Percentiles rank a stretch among this genome's conserved stretches.
Evolutionary conservation across 352 stramenopile genomes (phyloP).

Genomic region (Plasmopara muralis): DNA sequence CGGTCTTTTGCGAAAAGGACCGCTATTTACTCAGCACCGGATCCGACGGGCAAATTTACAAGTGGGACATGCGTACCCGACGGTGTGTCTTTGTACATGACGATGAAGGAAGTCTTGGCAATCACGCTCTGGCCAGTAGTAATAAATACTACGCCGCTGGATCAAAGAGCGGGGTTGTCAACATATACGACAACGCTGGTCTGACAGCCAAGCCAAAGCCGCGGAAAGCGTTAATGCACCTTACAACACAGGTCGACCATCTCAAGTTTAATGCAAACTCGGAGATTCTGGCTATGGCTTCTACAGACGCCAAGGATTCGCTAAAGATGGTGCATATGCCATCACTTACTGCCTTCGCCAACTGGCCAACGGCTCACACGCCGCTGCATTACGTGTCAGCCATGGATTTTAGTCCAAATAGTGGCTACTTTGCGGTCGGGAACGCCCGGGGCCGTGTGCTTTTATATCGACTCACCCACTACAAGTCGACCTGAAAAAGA

Average conservation of each 20-base stretch:
- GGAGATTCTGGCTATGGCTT: slow-evolving; percentile 93
- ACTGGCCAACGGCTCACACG: slow-evolving; percentile 96
- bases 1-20: slow-evolving; percentile 90
- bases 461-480: slow-evolving; percentile 95
- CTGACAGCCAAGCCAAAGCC: slow-evolving; percentile 52
- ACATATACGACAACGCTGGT: slow-evolving; percentile 89
- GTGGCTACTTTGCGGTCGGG: slow-evolving; percentile 91
- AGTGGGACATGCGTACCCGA: slow-evolving; percentile 89
- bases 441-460: slow-evolving; percentile 96
- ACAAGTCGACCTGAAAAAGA: slow-evolving; percentile 68
- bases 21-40: slow-evolving; percentile 91
- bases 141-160: slow-evolving; percentile 88
- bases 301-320: slow-evolving; percentile 86
- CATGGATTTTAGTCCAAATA: slow-evolving; percentile 94
- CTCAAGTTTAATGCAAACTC: slow-evolving; percentile 91
- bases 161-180: slow-evolving; percentile 95
- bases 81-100: slow-evolving; percentile 74
- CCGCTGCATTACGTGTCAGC: slow-evolving; percentile 95
- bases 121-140: slow-evolving; percentile 69
- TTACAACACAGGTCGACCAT: slow-evolving; percentile 88
- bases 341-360: slow-evolving; percentile 92
- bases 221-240: slow-evolving; percentile 95
- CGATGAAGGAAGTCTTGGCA: slow-evolving; percentile 85
- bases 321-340: slow-evolving; percentile 95
- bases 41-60: slow-evolving; percentile 95